These are phyloP conservation scores for Macrophomina phaseolina DNA, from an alignment of 2,329 filamentous ascomycete genomes.

Conservation along the genomic window DNA sequence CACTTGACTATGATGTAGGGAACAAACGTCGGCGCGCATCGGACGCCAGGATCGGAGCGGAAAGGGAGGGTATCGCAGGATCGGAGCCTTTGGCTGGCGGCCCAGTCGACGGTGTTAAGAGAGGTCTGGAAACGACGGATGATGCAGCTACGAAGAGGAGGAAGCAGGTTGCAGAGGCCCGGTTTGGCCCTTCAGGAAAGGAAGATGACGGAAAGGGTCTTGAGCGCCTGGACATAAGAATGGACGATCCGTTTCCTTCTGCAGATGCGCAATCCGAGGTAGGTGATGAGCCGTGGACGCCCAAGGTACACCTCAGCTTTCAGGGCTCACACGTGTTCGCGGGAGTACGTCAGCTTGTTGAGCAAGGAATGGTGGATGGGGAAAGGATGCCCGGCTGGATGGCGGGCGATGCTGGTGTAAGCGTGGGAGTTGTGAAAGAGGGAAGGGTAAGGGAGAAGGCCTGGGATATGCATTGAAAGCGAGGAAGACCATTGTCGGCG, in stretches of 20 bases:
- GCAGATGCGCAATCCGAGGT: conserved; percentile 18
- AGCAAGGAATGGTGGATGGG: conserved; percentile 76
- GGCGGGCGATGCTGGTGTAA: conserved; percentile 85
- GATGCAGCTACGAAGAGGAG: conserved; percentile 59
- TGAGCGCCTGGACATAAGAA: conserved; percentile 56
- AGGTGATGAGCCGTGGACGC: conserved; percentile 54
- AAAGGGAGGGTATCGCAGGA: background rate
- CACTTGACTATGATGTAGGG: conserved; percentile 48
- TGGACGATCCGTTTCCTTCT: conserved; percentile 52
- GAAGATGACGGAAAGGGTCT: conserved; percentile 47
- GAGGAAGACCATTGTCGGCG: background rate
- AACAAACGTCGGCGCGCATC: background rate
- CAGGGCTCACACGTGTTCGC: conserved; percentile 80
- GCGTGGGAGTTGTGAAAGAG: conserved; percentile 69
- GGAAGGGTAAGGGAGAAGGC: conserved; percentile 61
- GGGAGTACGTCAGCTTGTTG: conserved; percentile 77
- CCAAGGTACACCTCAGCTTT: conserved; percentile 70
- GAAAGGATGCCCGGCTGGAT: conserved; percentile 86
- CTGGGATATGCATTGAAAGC: background rate
- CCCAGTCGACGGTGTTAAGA: conserved; percentile 4
- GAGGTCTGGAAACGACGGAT: conserved; percentile 11
- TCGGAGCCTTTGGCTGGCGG: background rate
- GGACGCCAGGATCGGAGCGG: background rate
- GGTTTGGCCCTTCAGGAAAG: conserved; percentile 67
- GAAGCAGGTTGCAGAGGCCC: conserved; percentile 66